A percentile compares a stretch with the other conserved stretches of the same genome.
These are phyloP conservation scores for Hypoxylon lienhwacheense DNA, from an alignment of 495 filamentous ascomycete genomes.

Conservation along the genomic window DNA sequence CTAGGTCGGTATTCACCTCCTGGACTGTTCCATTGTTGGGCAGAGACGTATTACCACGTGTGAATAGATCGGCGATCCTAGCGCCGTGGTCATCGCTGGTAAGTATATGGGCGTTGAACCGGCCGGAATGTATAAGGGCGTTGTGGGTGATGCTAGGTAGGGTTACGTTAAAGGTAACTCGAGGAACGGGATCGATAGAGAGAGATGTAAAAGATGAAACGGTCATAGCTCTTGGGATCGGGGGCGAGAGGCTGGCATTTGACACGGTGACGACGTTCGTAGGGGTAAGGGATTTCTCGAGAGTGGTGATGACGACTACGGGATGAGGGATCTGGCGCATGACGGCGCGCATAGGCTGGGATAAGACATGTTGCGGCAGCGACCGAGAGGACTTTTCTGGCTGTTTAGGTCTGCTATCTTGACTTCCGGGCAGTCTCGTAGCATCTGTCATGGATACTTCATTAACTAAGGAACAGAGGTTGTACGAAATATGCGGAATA, in stretches of 20 bases:
- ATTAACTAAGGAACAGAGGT: no score
- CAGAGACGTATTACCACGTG: slow-evolving; percentile 39
- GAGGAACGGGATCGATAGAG: slow-evolving; percentile 63
- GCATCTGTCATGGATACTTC: no score
- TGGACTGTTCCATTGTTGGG: slow-evolving; percentile 7
- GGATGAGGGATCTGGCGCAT: slow-evolving; percentile 74
- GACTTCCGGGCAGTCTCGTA: no score
- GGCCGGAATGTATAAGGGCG: slow-evolving; percentile 53
- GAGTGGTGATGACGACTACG: slow-evolving; percentile 70
- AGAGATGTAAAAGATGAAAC: slow-evolving; percentile 84
- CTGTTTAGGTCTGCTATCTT: background rate
- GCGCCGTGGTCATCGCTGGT: slow-evolving; percentile 45
- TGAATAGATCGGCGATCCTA: slow-evolving; percentile 48
- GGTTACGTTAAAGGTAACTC: slow-evolving; percentile 78
- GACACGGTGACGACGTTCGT: slow-evolving; percentile 35
- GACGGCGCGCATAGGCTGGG: slow-evolving; percentile 55
- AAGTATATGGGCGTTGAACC: slow-evolving; percentile 56
- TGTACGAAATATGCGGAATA: no score
- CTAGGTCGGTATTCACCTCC: slow-evolving; percentile 1
- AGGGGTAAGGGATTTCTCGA: slow-evolving; percentile 35
- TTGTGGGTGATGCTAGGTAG: slow-evolving; percentile 70
- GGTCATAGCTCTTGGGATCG: slow-evolving; percentile 63
- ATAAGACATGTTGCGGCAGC: slow-evolving; percentile 29
- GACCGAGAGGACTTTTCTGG: slow-evolving; percentile 33
- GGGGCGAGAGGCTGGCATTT: slow-evolving; percentile 9